A percentile compares a stretch with the other conserved stretches of the same genome.
These are phyloP conservation scores for Penicillium ucsense DNA, from an alignment of 495 filamentous ascomycete species.

Conservation along the genomic window DNA sequence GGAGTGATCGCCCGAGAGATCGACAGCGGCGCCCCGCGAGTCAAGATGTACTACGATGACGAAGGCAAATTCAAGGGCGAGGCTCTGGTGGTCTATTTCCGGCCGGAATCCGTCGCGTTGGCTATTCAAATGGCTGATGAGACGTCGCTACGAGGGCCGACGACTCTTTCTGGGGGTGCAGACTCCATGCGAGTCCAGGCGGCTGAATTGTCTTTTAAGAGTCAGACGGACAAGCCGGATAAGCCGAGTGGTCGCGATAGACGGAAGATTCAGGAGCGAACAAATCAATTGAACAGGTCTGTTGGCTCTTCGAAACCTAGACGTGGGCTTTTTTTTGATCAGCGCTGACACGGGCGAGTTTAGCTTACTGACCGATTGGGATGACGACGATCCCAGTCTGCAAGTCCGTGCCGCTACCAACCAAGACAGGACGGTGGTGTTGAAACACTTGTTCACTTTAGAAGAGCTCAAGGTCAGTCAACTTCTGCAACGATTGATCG, in stretches of 20 bases:
- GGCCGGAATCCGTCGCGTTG: constrained; percentile 77
- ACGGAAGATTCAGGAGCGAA: constrained; percentile 79
- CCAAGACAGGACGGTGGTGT: constrained; percentile 71
- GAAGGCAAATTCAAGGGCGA: constrained; percentile 85
- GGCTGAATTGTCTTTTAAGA: constrained; percentile 87
- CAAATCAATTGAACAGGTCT: constrained; percentile 69
- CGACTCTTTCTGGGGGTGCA: constrained; percentile 25
- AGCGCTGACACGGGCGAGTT: neutral
- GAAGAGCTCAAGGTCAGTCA: constrained; percentile 55
- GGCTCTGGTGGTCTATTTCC: constrained; percentile 87
- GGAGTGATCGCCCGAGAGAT: constrained; percentile 93
- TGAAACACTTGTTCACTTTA: constrained; percentile 93
- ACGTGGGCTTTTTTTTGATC: neutral
- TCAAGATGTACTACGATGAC: constrained; percentile 87
- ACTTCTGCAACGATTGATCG: neutral
- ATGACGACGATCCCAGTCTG: constrained; percentile 67
- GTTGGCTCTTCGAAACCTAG: constrained; percentile 7
- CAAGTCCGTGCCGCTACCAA: constrained; percentile 47
- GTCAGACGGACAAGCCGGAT: constrained; percentile 45
- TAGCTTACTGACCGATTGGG: constrained; percentile 88
- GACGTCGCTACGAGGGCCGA: constrained; percentile 64
- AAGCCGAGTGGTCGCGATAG: constrained; percentile 52
- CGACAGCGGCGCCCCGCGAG: constrained; percentile 71
- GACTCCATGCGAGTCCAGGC: constrained; percentile 71
- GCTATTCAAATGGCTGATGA: constrained; percentile 91